Conservation (phyloP, 2,329 filamentous ascomycete genomes). For the Penicillium sclerotigenum region DNA sequence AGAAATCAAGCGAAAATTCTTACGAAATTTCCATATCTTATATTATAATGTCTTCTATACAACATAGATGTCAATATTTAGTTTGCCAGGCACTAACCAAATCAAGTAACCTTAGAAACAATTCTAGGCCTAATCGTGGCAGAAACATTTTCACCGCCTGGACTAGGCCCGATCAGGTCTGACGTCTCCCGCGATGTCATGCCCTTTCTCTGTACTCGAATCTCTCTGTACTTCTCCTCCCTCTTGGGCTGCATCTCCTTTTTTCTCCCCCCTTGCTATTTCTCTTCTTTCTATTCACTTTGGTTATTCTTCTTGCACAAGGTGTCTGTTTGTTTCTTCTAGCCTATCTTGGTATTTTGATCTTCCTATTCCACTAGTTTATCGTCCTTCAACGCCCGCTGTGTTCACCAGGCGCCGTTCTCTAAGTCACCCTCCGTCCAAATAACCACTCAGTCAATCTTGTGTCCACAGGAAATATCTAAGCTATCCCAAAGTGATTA, state of each 20-base stretch:
- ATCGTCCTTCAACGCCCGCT: conserved; percentile 19
- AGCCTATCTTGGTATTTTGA: conserved; percentile 10
- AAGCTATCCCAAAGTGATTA: background rate
- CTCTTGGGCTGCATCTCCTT: conserved; percentile 19
- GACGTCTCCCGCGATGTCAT: conserved; percentile 26
- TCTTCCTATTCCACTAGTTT: conserved; percentile 2
- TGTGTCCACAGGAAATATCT: background rate
- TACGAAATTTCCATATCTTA: background rate
- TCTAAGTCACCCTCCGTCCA: conserved; percentile 10
- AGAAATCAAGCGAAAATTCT: background rate
- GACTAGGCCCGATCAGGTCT: conserved; percentile 24
- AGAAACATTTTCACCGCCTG: conserved; percentile 19
- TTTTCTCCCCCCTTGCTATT: conserved; percentile 16
- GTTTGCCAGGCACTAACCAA: conserved; percentile 6
- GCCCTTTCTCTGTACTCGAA: conserved; percentile 20
- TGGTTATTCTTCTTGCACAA: conserved; percentile 5
- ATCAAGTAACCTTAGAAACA: background rate
- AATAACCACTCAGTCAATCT: conserved; percentile 6
- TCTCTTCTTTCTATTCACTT: conserved; percentile 11
- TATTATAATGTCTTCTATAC: background rate
- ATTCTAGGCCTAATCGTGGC: conserved; percentile 19
- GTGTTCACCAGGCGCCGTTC: conserved; percentile 19
- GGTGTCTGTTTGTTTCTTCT: conserved; percentile 3
- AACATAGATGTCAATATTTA: background rate
- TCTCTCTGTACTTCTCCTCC: conserved; percentile 19